Evolutionary conservation across 192 early-diverging fungal species (phyloP).

Genomic region (Coemansia sp.): DNA sequence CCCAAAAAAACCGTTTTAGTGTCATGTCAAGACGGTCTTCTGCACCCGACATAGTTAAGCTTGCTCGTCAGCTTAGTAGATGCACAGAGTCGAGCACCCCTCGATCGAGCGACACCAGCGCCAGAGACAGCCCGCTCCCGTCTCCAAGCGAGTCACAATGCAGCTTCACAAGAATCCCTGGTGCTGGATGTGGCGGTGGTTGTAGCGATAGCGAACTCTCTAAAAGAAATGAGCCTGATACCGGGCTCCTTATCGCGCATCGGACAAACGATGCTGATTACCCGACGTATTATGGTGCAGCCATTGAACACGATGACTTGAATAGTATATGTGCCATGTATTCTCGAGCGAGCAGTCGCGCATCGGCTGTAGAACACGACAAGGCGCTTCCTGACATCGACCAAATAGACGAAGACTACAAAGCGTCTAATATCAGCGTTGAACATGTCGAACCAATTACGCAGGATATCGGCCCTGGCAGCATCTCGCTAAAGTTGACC

Average conservation of each 20-base stretch:
- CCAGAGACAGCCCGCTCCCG: neutral
- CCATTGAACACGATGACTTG: neutral
- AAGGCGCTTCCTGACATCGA: neutral
- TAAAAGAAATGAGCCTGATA: neutral
- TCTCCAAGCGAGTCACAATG: neutral
- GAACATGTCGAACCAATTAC: neutral
- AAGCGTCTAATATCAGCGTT: neutral
- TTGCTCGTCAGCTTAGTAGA: slow-evolving; percentile 29
- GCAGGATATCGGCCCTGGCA: neutral
- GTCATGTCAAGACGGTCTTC: slow-evolving; percentile 43
- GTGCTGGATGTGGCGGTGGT: neutral
- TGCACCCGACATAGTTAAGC: slow-evolving; percentile 43
- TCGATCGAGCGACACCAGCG: neutral
- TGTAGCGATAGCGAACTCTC: neutral
- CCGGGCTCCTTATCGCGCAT: neutral
- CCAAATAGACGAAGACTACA: neutral
- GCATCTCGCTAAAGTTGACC: neutral
- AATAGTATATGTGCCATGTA: neutral
- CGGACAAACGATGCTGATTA: neutral
- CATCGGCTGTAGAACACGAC: neutral
- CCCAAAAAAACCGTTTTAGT: slow-evolving; percentile 47
- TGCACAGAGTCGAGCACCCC: slow-evolving; percentile 9
- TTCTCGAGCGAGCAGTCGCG: neutral
- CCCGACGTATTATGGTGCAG: neutral
- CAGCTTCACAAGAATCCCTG: neutral